These are phyloP conservation scores for Bipolaris victoriae DNA, from an alignment of 2,329 filamentous ascomycete genomes.

Conservation along the genomic window DNA sequence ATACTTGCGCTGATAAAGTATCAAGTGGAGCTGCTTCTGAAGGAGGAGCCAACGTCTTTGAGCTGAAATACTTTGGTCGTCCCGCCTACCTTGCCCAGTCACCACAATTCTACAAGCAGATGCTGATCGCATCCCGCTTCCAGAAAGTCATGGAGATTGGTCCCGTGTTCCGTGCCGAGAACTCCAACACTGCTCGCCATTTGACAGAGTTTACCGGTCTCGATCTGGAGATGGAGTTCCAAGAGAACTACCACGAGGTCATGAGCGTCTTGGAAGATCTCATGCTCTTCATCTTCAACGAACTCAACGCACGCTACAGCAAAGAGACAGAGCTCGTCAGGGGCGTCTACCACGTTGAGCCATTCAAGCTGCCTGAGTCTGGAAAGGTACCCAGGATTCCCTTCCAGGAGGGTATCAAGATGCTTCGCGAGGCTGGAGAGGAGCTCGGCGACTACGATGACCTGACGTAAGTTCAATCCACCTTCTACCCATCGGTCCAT, in stretches of 20 bases:
- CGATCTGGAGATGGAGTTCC: constrained; percentile 89
- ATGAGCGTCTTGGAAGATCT: constrained; percentile 73
- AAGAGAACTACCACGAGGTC: constrained; percentile 78
- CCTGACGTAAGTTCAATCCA: constrained; percentile 57
- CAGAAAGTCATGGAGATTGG: constrained; percentile 80
- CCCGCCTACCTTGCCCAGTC: constrained; percentile 81
- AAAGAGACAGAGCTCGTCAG: constrained; percentile 76
- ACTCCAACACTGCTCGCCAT: constrained; percentile 82
- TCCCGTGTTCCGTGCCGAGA: constrained; percentile 84
- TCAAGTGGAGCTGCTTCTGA: constrained; percentile 78
- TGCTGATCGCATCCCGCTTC: constrained; percentile 79
- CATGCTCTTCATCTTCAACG: constrained; percentile 79
- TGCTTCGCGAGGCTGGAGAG: constrained; percentile 77
- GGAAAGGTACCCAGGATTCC: constrained; percentile 78
- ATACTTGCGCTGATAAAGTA: not conserved
- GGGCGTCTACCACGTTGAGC: constrained; percentile 74
- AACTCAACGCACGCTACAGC: constrained; percentile 69
- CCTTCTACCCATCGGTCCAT: not conserved
- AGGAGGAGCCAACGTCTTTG: constrained; percentile 90
- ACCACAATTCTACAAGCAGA: constrained; percentile 87
- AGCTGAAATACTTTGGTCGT: constrained; percentile 85
- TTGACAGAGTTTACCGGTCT: constrained; percentile 90
- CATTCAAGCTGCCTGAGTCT: constrained; percentile 74
- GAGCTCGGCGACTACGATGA: constrained; percentile 79
- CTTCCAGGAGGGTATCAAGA: constrained; percentile 78